Evolutionary conservation across 2,329 filamentous ascomycete genomes (phyloP).

Genomic region (Mycogone perniciosa): DNA sequence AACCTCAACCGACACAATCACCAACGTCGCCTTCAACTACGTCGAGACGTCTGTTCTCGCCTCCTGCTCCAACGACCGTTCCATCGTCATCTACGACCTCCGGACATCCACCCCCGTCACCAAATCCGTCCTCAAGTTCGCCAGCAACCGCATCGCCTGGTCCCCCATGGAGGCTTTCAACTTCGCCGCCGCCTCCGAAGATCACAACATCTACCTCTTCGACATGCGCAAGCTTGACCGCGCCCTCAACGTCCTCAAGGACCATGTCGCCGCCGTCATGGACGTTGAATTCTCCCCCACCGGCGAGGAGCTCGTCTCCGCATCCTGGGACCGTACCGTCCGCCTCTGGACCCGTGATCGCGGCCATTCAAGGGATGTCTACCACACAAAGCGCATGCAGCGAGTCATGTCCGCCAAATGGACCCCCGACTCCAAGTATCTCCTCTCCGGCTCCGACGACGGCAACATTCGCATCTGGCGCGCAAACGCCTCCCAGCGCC

Average conservation of each 20-base stretch:
- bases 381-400: constrained; percentile 98
- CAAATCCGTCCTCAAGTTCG: constrained; percentile 74
- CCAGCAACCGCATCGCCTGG: constrained; percentile 80
- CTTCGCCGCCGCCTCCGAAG: constrained; percentile 86
- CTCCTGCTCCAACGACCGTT: constrained; percentile 78
- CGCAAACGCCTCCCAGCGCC: constrained; percentile 73
- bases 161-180: constrained; percentile 98
- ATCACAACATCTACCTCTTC: constrained; percentile 83
- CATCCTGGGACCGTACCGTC: constrained; percentile 78
- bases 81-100: constrained; percentile 85
- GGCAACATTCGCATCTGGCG: constrained; percentile 87
- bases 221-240: constrained; percentile 89
- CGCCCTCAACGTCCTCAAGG: constrained; percentile 82
- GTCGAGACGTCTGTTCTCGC: constrained; percentile 87
- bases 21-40: constrained; percentile 81
- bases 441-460: constrained; percentile 88
- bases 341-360: constrained; percentile 74
- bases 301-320: constrained; percentile 86
- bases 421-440: constrained; percentile 83
- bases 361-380: constrained; percentile 85
- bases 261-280: constrained; percentile 88
- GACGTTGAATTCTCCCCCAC: constrained; percentile 94
- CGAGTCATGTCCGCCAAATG: constrained; percentile 79
- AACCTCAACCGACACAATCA: constrained; percentile 84
- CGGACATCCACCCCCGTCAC: constrained; percentile 77